phyloP scores from a whole-genome alignment of 495 filamentous ascomycete genomes.

The Talaromyces wortmannii region DNA sequence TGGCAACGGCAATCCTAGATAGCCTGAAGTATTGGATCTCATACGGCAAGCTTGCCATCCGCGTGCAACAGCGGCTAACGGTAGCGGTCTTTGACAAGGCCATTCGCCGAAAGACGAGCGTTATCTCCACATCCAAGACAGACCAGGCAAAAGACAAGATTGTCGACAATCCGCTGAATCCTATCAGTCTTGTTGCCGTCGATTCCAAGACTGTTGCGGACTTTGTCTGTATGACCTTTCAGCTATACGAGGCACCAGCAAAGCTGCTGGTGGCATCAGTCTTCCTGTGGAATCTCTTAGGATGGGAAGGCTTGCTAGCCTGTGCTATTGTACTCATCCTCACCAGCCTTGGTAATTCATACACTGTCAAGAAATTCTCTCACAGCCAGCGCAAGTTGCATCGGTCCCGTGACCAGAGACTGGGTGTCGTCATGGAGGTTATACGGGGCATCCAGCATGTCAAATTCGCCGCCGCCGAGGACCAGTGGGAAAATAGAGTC shows the following conservation, averaged over 20 bases:
- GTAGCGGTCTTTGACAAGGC: conserved; percentile 71
- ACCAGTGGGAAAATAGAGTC: conserved; percentile 71
- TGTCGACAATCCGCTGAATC: conserved; percentile 64
- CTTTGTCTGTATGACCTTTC: conserved; percentile 56
- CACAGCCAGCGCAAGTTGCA: conserved; percentile 64
- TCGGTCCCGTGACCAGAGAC: conserved; percentile 72
- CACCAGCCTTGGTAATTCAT: conserved; percentile 64
- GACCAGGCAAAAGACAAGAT: conserved; percentile 31
- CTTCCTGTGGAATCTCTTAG: conserved; percentile 64
- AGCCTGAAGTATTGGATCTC: conserved; percentile 58
- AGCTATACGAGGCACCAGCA: conserved; percentile 44
- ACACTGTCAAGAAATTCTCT: conserved; percentile 59
- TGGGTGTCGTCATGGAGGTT: conserved; percentile 72
- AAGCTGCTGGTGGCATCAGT: conserved; percentile 56
- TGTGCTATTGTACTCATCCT: conserved; percentile 58
- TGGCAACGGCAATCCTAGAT: conserved; percentile 51
- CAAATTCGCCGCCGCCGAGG: conserved; percentile 77
- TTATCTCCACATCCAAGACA: conserved; percentile 12
- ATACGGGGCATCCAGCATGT: conserved; percentile 80
- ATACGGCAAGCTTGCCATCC: conserved; percentile 54
- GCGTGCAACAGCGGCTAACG: conserved; percentile 61
- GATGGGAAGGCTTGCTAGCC: conserved; percentile 62
- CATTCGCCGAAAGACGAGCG: conserved; percentile 59
- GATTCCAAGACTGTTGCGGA: conserved; percentile 69
- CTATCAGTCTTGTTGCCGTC: conserved; percentile 72